Percentiles rank a stretch among this genome's conserved stretches.
These are phyloP conservation scores for Nannizziopsis barbatae DNA, from an alignment of 2,329 filamentous ascomycete genomes.

Conservation along the genomic window DNA sequence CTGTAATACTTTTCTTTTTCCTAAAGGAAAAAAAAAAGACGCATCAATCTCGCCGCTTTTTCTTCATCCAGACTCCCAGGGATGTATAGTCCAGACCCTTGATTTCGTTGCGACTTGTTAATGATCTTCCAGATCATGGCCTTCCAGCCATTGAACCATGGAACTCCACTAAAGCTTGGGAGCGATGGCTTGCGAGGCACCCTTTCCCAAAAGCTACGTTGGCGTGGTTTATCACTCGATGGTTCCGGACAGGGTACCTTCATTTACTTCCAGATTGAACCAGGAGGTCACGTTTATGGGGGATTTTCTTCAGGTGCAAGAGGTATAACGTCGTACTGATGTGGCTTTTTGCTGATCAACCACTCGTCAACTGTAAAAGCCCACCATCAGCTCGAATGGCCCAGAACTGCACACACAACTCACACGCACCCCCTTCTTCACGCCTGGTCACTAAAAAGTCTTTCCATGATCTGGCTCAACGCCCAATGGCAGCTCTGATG, in stretches of 20 bases:
- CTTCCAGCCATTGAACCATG: constrained; percentile 6
- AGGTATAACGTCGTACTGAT: constrained; percentile 1
- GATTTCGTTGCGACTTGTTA: constrained; percentile 5
- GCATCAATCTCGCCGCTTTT: neutral
- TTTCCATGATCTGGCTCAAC: neutral
- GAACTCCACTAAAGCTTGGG: constrained; percentile 6
- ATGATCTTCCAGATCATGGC: constrained; percentile 10
- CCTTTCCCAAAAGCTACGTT: too few species aligned
- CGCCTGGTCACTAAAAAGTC: constrained; percentile 6
- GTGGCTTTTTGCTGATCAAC: constrained; percentile 11
- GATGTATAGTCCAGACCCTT: constrained; percentile 5
- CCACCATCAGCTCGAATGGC: constrained; percentile 3
- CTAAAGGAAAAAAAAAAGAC: neutral
- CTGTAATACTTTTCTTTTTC: too few species aligned
- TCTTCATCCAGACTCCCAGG: neutral
- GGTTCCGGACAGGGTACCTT: too few species aligned
- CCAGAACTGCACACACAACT: neutral
- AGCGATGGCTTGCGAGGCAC: neutral
- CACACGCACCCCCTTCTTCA: neutral
- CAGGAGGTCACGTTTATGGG: neutral
- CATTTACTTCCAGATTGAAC: too few species aligned
- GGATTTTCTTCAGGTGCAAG: neutral
- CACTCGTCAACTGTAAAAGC: neutral
- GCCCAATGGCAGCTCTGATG: constrained; percentile 8
- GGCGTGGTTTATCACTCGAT: too few species aligned